Percentiles rank a stretch among this genome's conserved stretches.
phyloP scores from a whole-genome alignment of 768 basidiomycete genomes.

The Hypholoma sublateritium region DNA sequence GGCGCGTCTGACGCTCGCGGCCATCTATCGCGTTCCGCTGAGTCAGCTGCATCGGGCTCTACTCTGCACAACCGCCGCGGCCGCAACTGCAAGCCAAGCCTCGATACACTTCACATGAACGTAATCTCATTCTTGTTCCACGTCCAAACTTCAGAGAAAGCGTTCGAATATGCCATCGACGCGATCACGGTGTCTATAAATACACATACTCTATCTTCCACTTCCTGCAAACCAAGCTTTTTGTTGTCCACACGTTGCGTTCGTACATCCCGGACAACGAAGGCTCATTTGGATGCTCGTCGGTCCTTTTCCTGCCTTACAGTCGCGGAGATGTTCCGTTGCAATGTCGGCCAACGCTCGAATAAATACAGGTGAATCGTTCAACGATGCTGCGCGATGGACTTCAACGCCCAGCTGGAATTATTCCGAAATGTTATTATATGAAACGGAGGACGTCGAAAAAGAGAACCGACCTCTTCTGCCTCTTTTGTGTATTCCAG shows the following conservation, averaged over 20 bases:
- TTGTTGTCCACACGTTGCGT: conserved; percentile 80
- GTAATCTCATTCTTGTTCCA: conserved; percentile 15
- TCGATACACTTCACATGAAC: conserved; percentile 10
- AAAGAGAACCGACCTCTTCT: conserved; percentile 61
- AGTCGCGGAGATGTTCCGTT: conserved; percentile 71
- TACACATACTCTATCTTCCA: conserved; percentile 43
- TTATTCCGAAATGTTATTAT: conserved; percentile 15
- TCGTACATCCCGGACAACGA: conserved; percentile 93
- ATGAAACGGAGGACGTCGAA: conserved; percentile 16
- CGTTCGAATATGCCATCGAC: conserved; percentile 10
- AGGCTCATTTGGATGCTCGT: conserved; percentile 80
- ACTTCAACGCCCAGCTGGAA: conserved; percentile 87
- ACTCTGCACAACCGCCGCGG: conserved; percentile 7
- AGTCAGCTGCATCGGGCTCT: conserved; percentile 10
- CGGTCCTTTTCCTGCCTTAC: conserved; percentile 56
- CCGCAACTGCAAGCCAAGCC: conserved; percentile 2
- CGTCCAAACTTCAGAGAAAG: conserved; percentile 10
- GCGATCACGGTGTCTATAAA: conserved; percentile 12
- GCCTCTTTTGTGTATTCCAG: conserved; percentile 92
- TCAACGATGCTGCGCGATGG: conserved; percentile 85
- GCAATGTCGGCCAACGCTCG: conserved; percentile 93
- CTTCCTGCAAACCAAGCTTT: conserved; percentile 89
- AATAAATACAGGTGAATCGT: conserved; percentile 95
- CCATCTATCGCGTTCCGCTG: conserved; percentile 9
- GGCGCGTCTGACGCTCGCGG: not conserved